Conservation (phyloP, 2,329 filamentous ascomycete genomes). For the Reticulascus tulasneorum region DNA sequence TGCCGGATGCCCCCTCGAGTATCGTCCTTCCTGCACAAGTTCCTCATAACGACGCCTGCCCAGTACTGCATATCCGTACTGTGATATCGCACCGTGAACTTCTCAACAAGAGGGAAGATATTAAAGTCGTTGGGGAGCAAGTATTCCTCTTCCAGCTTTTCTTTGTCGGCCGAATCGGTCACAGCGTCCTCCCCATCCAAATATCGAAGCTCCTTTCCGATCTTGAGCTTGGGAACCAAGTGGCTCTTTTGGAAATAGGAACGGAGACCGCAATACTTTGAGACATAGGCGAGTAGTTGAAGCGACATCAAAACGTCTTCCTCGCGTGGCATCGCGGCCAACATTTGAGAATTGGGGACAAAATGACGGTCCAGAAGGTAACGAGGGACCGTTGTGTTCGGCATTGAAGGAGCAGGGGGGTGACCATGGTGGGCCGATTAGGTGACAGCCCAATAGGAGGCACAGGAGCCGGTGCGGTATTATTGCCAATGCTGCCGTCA, state of each 20-base stretch:
- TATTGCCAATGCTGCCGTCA: constrained; percentile 79
- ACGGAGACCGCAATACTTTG: constrained; percentile 95
- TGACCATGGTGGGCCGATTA: constrained; percentile 64
- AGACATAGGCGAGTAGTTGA: constrained; percentile 93
- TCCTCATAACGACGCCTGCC: constrained; percentile 98
- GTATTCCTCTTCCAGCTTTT: constrained; percentile 80
- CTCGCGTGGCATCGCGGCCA: constrained; percentile 91
- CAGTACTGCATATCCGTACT: constrained; percentile 99
- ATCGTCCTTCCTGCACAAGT: constrained; percentile 96
- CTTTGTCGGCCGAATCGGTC: constrained; percentile 43
- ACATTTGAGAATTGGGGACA: constrained; percentile 66
- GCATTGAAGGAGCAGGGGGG: constrained; percentile 70
- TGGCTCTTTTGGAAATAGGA: constrained; percentile 96
- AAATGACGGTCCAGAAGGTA: constrained; percentile 74
- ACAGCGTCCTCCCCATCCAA: constrained; percentile 65
- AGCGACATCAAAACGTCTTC: constrained; percentile 98
- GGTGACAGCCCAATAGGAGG: constrained; percentile 70
- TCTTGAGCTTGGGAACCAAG: constrained; percentile 85
- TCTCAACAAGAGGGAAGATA: constrained; percentile 96
- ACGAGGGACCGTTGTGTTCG: constrained; percentile 68
- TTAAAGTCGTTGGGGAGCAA: constrained; percentile 92
- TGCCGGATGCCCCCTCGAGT: constrained; percentile 90
- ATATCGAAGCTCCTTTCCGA: constrained; percentile 77
- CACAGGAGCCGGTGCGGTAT: constrained; percentile 61
- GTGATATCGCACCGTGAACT: constrained; percentile 94